Base-by-base conservation (phyloP, 176 grass and related monocot genomes). In the Bonia amplexicaulis region DNA sequence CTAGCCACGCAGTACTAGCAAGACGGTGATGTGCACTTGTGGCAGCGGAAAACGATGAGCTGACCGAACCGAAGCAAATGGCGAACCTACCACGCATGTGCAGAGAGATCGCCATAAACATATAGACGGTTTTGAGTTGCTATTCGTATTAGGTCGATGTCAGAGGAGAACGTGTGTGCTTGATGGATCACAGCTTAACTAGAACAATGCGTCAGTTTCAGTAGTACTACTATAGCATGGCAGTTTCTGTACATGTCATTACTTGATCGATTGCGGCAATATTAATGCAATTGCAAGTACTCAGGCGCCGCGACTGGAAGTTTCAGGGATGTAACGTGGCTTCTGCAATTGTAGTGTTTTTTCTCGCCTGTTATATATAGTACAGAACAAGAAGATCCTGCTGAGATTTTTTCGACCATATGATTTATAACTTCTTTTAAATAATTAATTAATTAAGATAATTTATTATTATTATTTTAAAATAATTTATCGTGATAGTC, bases 111-210 rank as follows among this genome's bases (percentile, higher is more conserved):
- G 44, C 39, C 73, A 27, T 55, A 52, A 69, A 29, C 48, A 45
- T 69, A 17, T 57, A 37, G 12, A 55, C 53, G 53, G 53, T 9
- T 55, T 55, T 22, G 7, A 13, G 40, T 46, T 46, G 37, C 20
- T 70, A 4, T 42, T 70, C 7, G 17, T 19, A 15, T 41, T 41
- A 45, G 17, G n/a, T 70, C 22, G 29, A 19, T 73, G 71, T 31
- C 70, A 31, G n/a, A 27, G 71, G 7, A 66, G 45, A 73, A 29
- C 71, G 33, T 52, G 71, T 31, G 46, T 22, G 66, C 15, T 16
- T 40, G 73, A 59, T 47, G 64, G 63, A 35, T 77, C 49, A 78
- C 35, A 78, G 83, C 83, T 57, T n/a, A 77, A 77, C 47, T 29
- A 33, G 69, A 77, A 46, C 37, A 22, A 57, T 15, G 23, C 7